phyloP scores from a whole-genome alignment of 768 basidiomycete genomes.

The Lyophyllum decastes region DNA sequence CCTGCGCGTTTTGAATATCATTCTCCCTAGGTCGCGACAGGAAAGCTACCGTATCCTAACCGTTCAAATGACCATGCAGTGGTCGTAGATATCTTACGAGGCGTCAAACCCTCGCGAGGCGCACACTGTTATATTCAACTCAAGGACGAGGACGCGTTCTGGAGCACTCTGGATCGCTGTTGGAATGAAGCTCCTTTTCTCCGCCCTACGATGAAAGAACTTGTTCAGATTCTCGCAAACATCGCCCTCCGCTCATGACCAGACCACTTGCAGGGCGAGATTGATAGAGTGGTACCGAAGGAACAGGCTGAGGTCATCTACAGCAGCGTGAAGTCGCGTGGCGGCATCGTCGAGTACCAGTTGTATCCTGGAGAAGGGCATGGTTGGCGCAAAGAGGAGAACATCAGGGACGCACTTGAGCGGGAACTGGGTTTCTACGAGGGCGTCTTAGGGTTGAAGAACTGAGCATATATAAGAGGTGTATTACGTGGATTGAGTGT shows the following conservation, averaged over 20 bases:
- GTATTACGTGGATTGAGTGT: background rate
- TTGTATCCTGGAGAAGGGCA: slow-evolving; percentile 68
- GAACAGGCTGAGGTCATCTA: slow-evolving; percentile 63
- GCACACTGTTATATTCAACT: slow-evolving; percentile 26
- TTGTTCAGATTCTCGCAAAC: slow-evolving; percentile 31
- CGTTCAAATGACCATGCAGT: slow-evolving; percentile 58
- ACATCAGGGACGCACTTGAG: slow-evolving; percentile 53
- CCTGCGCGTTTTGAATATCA: background rate
- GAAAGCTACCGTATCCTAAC: slow-evolving; percentile 51
- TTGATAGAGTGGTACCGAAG: slow-evolving; percentile 67
- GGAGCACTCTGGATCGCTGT: slow-evolving; percentile 45
- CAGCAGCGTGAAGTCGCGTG: slow-evolving; percentile 47
- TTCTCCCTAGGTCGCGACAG: slow-evolving; percentile 46
- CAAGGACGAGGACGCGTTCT: slow-evolving; percentile 38
- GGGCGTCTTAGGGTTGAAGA: slow-evolving; percentile 37
- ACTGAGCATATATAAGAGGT: slow-evolving; percentile 1
- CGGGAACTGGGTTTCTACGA: slow-evolving; percentile 57
- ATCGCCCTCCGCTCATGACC: slow-evolving; percentile 15
- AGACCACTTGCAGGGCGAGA: slow-evolving; percentile 54
- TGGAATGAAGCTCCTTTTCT: slow-evolving; percentile 39
- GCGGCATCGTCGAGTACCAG: slow-evolving; percentile 59
- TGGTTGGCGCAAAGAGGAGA: slow-evolving; percentile 59
- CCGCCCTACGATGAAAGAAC: slow-evolving; percentile 46
- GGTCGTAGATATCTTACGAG: slow-evolving; percentile 54
- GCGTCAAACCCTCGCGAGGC: slow-evolving; percentile 46